Base-by-base conservation (phyloP, 2,329 filamentous ascomycete genomes). In the Phoma sp. region DNA sequence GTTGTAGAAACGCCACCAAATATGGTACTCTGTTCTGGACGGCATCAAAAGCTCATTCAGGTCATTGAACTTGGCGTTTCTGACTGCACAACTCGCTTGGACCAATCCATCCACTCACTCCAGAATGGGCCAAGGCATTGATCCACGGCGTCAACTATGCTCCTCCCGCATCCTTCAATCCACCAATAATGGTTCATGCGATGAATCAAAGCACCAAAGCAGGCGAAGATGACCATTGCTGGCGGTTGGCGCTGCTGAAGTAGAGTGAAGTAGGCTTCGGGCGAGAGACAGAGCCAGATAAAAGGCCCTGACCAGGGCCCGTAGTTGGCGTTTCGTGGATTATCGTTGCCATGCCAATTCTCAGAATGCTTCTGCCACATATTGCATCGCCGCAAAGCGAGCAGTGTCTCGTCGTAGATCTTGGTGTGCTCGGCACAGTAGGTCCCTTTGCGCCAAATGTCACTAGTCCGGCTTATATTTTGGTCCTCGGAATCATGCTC, bases 111-210 rank as follows among this genome's bases (percentile, higher is more conserved):
- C 56, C 49, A 63, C 1, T 43, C 11, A 9, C 39, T 46, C 60
- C 61, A 66, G 33, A 60, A 63, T 20, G 56, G 47, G 2, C 64
- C 59, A 15, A 66, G 36, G 11, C 45, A 60, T 4, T 61, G 60
- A 18, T 56, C 50, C 5, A 62, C 52, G 2, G 47, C 57, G 2
- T 28, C 47, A 1, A 65, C 61, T 6, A 65, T 64, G 26, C 56
- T 62, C 26, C 56, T 57, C 1, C 63, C 63, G 12, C 63, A 67
- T 7, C 63, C 60, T 29, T 66, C 58, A 32, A 56, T 57, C 61
- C 63, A 67, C 64, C 63, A 67, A 30, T 52, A 55, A 14, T 39
- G 9, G 5, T 61, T 42, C 18, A 62, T 18, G 2, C 29, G 17
- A 14, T 61, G 56, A 10, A 62, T 20, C 21, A 60, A 11, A 9